These are phyloP conservation scores for Daldinia loculata DNA, from an alignment of 495 filamentous ascomycete genomes.

Conservation along the genomic window DNA sequence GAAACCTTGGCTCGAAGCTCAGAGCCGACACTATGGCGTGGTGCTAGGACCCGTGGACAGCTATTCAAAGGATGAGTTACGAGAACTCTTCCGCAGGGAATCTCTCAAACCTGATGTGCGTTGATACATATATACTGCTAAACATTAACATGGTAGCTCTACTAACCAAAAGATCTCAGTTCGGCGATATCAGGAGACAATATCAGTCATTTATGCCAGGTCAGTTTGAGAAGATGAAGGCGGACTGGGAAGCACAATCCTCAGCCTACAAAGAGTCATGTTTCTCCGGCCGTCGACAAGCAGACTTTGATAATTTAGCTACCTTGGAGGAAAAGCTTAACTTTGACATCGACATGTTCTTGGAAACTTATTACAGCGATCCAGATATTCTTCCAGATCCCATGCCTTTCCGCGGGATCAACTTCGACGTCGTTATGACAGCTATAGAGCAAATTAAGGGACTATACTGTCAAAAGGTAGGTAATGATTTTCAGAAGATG, in stretches of 20 bases:
- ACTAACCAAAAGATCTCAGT: constrained; percentile 6
- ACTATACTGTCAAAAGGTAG: constrained; percentile 13
- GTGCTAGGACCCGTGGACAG: background rate
- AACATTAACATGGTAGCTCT: background rate
- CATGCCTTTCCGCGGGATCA: constrained; percentile 20
- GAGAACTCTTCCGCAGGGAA: constrained; percentile 3
- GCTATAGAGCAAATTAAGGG: background rate
- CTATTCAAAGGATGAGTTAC: constrained; percentile 10
- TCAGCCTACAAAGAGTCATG: constrained; percentile 19
- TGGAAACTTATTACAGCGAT: constrained; percentile 14
- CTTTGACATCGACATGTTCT: constrained; percentile 25
- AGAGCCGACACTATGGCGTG: constrained; percentile 17
- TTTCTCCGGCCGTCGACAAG: constrained; percentile 17
- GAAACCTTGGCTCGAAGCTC: constrained; percentile 18
- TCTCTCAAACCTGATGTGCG: constrained; percentile 22
- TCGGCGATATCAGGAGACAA: constrained; percentile 14
- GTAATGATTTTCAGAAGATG: constrained; percentile 17
- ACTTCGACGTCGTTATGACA: constrained; percentile 19
- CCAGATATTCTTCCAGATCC: constrained; percentile 9
- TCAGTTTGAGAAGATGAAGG: constrained; percentile 16
- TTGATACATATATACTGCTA: background rate
- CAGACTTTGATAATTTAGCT: constrained; percentile 26
- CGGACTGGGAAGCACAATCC: constrained; percentile 21
- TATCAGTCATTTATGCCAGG: background rate
- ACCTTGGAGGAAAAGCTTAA: constrained; percentile 30